phyloP scores from a whole-genome alignment of 2,329 filamentous ascomycete species.

The Peltaster fructicola region DNA sequence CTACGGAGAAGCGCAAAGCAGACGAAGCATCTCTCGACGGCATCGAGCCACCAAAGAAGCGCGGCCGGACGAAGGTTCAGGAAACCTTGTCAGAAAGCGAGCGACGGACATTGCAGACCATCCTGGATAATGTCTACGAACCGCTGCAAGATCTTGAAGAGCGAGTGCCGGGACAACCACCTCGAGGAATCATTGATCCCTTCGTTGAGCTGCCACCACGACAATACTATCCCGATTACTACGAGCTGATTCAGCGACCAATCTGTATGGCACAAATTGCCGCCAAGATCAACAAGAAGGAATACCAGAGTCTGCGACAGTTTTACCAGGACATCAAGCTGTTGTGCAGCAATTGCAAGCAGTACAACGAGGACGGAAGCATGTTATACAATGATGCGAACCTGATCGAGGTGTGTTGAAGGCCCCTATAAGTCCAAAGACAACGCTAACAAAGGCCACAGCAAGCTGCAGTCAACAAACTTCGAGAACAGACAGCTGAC shows the following conservation, averaged over 20 bases:
- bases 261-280: constrained; percentile 95
- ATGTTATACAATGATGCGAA: constrained; percentile 84
- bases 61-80: constrained; percentile 49
- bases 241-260: constrained; percentile 75
- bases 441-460: constrained; percentile 3
- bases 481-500: constrained; percentile 36
- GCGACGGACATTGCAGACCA: constrained; percentile 61
- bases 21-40: constrained; percentile 48
- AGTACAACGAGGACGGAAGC: constrained; percentile 92
- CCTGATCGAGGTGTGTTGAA: constrained; percentile 64
- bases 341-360: constrained; percentile 79
- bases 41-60: constrained; percentile 62
- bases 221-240: constrained; percentile 86
- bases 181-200: constrained; percentile 75
- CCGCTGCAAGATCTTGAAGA: constrained; percentile 71
- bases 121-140: constrained; percentile 61
- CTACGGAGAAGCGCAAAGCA: constrained; percentile 72
- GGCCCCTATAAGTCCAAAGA: constrained; percentile 1
- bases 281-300: constrained; percentile 88
- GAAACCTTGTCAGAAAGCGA: constrained; percentile 51
- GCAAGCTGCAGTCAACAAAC: constrained; percentile 23
- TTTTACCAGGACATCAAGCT: constrained; percentile 68
- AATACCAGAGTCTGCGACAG: constrained; percentile 67
- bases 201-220: constrained; percentile 86
- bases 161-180: constrained; percentile 34